phyloP scores from a whole-genome alignment of 805 yeast genomes.

The Starmerella sp. region DNA sequence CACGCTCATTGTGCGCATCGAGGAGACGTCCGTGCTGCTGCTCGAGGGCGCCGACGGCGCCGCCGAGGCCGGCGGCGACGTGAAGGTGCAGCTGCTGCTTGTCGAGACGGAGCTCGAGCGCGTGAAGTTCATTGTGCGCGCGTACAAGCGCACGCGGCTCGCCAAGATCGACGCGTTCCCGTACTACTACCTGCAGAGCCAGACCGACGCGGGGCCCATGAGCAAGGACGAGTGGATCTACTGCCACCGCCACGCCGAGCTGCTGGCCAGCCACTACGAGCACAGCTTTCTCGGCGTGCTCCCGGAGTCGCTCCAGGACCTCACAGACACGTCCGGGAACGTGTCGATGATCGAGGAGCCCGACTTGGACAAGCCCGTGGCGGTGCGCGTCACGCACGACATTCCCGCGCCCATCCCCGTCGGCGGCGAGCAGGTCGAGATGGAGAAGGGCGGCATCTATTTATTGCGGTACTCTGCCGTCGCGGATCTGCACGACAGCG shows the following conservation, averaged over 20 bases:
- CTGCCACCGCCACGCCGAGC: constrained; percentile 42
- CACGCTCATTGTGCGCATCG: constrained; percentile 62
- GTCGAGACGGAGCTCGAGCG: constrained; percentile 89
- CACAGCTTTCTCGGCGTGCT: constrained; percentile 52
- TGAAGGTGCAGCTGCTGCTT: constrained; percentile 67
- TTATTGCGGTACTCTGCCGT: constrained; percentile 57
- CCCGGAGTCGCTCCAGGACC: constrained; percentile 56
- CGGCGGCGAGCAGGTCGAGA: constrained; percentile 41
- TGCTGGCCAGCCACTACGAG: constrained; percentile 55
- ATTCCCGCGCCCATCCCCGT: constrained; percentile 33
- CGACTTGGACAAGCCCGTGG: constrained; percentile 64
- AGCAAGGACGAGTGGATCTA: constrained; percentile 19
- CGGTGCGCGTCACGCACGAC: constrained; percentile 43
- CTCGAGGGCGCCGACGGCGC: constrained; percentile 32
- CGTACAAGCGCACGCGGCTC: constrained; percentile 68
- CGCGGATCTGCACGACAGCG: constrained; percentile 11
- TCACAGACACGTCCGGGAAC: constrained; percentile 60
- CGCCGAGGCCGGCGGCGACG: constrained; percentile 31
- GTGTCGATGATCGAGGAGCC: constrained; percentile 66
- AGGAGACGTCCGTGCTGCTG: constrained; percentile 64
- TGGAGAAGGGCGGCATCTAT: constrained; percentile 56
- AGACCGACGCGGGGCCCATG: constrained; percentile 21
- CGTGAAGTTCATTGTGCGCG: constrained; percentile 65
- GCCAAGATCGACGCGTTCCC: constrained; percentile 59
- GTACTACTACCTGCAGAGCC: constrained; percentile 34